phyloP scores from a whole-genome alignment of 176 grass and related monocot genomes.

The Zea luxurians region DNA sequence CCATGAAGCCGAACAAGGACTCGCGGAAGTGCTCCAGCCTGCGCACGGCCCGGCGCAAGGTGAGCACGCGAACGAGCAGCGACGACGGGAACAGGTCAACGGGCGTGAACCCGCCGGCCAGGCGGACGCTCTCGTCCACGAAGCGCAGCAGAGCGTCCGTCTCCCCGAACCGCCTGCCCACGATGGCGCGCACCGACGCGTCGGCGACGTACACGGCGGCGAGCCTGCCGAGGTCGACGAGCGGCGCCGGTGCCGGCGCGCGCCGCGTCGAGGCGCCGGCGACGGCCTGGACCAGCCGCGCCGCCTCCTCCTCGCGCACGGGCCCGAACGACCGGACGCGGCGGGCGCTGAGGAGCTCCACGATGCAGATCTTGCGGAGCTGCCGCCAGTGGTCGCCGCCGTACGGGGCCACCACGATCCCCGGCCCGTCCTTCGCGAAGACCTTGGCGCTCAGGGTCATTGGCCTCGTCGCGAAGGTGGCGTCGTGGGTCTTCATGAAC shows the following conservation, averaged over 20 bases:
- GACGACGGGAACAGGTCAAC: not conserved
- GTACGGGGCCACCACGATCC: not conserved
- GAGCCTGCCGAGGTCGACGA: not conserved
- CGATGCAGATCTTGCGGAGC: slow-evolving; percentile 38
- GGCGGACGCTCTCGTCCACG: not conserved
- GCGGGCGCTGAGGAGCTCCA: slow-evolving; percentile 6
- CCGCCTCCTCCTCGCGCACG: not conserved
- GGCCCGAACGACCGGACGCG: not conserved
- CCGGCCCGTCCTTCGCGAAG: not conserved
- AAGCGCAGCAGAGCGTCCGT: not conserved
- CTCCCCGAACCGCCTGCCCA: not conserved
- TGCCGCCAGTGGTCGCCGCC: slow-evolving; percentile 43
- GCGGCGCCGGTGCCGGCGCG: no score
- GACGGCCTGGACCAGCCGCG: not conserved
- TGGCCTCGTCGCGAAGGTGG: not conserved
- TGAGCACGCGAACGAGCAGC: not conserved
- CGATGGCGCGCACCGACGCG: not conserved
- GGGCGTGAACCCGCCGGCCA: not conserved
- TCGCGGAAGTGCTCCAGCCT: not conserved
- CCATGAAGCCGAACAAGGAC: not conserved
- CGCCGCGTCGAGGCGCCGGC: no score
- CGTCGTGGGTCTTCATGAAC: not conserved
- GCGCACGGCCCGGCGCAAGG: not conserved
- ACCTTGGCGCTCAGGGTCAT: not conserved
- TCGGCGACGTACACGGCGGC: not conserved